Conservation (phyloP, 2,329 filamentous ascomycete genomes). For the Nothomitra cinnamomea region DNA sequence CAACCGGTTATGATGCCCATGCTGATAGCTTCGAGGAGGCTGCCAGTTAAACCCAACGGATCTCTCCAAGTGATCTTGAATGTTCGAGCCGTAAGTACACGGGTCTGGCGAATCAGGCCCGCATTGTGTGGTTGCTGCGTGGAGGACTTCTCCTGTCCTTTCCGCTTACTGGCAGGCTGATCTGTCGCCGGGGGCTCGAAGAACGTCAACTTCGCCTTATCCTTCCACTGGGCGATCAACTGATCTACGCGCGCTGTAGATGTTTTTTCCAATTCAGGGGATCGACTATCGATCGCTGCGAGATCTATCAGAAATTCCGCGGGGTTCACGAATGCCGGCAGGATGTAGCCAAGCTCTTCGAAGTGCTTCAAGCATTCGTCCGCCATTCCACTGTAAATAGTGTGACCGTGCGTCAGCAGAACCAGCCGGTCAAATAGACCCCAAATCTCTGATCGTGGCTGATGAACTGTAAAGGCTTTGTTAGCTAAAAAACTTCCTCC, state of each 20-base stretch:
- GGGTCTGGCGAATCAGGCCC: slow-evolving; percentile 42
- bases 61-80: slow-evolving; percentile 60
- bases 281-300: slow-evolving; percentile 56
- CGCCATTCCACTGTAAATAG: slow-evolving; percentile 48
- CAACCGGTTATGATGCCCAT: slow-evolving; percentile 60
- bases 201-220: background rate
- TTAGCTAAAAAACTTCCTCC: background rate
- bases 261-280: slow-evolving; percentile 43
- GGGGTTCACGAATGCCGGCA: slow-evolving; percentile 60
- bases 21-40: slow-evolving; percentile 48
- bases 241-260: slow-evolving; percentile 42
- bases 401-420: slow-evolving; percentile 47
- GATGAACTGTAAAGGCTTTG: slow-evolving; percentile 33
- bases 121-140: slow-evolving; percentile 23
- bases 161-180: slow-evolving; percentile 6
- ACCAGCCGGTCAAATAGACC: slow-evolving; percentile 56
- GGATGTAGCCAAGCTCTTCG: slow-evolving; percentile 36
- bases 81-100: slow-evolving; percentile 50
- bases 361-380: slow-evolving; percentile 48
- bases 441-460: slow-evolving; percentile 68
- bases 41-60: slow-evolving; percentile 56
- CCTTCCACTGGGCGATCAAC: slow-evolving; percentile 43
- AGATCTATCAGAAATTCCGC: slow-evolving; percentile 62
- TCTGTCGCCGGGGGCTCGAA: background rate
- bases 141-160: background rate